These are phyloP conservation scores for Penicillium glabrum DNA, from an alignment of 2,329 filamentous ascomycete species.

Conservation along the genomic window DNA sequence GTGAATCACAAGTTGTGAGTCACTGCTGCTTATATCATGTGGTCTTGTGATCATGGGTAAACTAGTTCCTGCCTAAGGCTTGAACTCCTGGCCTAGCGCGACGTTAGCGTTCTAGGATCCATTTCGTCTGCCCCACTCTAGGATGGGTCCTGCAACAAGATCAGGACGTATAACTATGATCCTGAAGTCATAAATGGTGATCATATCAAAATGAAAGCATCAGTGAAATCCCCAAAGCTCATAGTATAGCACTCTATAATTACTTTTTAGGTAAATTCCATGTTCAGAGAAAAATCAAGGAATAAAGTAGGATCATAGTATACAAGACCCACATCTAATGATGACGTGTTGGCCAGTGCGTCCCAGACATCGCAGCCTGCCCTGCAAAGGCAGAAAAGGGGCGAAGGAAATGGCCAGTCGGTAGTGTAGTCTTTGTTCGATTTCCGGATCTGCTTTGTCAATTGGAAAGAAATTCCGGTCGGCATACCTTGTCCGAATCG, in stretches of 20 bases:
- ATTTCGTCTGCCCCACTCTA: too few species aligned
- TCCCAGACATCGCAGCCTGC: background rate
- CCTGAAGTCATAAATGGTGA: too few species aligned
- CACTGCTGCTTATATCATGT: too few species aligned
- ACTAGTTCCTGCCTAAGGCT: too few species aligned
- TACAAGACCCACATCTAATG: background rate
- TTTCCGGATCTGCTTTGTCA: background rate
- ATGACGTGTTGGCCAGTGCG: background rate
- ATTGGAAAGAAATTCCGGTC: background rate
- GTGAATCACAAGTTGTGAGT: too few species aligned
- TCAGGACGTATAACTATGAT: too few species aligned
- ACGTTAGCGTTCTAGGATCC: too few species aligned
- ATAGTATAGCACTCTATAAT: background rate
- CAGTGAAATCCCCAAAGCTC: background rate
- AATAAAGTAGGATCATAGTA: background rate
- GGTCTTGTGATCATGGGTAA: too few species aligned
- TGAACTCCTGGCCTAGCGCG: too few species aligned
- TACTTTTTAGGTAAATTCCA: background rate
- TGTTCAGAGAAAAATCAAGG: background rate
- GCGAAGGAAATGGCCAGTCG: background rate
- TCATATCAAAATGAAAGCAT: background rate
- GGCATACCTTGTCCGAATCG: background rate
- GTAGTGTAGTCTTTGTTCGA: background rate
- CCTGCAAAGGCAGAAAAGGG: background rate
- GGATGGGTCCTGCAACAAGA: too few species aligned